Evolutionary conservation across 352 stramenopile species (phyloP).

Genomic region (Globisporangium sylvaticum): DNA sequence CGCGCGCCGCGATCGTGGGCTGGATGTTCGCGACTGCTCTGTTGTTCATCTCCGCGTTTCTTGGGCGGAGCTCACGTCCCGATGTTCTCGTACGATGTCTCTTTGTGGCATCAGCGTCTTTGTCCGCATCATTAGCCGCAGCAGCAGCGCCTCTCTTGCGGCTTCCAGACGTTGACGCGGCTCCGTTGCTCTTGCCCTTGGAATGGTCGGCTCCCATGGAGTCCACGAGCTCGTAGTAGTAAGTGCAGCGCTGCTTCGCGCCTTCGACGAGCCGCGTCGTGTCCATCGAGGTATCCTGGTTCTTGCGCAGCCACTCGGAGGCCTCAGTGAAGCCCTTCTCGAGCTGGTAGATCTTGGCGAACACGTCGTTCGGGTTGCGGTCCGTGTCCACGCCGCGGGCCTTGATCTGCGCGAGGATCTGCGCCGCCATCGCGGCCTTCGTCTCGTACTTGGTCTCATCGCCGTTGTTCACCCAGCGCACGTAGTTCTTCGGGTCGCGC

Average conservation of each 20-base stretch:
- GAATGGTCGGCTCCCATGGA: conserved; percentile 11
- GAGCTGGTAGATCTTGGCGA: conserved; percentile 21
- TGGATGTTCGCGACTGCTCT: not conserved
- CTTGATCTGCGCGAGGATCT: conserved; percentile 17
- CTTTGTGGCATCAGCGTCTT: conserved; percentile 6
- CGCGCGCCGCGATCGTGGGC: not conserved
- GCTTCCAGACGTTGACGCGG: not conserved
- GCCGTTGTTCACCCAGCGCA: conserved; percentile 16
- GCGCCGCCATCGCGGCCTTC: conserved; percentile 11
- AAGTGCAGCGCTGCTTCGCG: conserved; percentile 10
- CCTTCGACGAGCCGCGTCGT: not conserved
- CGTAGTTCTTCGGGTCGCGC: conserved; percentile 17
- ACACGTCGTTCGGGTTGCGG: conserved; percentile 20
- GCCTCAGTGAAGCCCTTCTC: conserved; percentile 19
- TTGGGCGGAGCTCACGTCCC: conserved; percentile 3
- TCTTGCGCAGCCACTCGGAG: conserved; percentile 10
- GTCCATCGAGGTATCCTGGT: conserved; percentile 2
- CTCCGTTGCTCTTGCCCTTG: not conserved
- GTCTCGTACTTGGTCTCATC: conserved; percentile 16
- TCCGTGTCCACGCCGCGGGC: conserved; percentile 13
- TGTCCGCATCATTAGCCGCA: not conserved
- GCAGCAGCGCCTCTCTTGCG: conserved; percentile 5
- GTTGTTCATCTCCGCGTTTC: not conserved
- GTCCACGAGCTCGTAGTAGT: conserved; percentile 17
- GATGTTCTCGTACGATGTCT: not conserved